Evolutionary conservation across 2,329 filamentous ascomycete species (phyloP).

Genomic region (Neoscytalidium dimidiatum): DNA sequence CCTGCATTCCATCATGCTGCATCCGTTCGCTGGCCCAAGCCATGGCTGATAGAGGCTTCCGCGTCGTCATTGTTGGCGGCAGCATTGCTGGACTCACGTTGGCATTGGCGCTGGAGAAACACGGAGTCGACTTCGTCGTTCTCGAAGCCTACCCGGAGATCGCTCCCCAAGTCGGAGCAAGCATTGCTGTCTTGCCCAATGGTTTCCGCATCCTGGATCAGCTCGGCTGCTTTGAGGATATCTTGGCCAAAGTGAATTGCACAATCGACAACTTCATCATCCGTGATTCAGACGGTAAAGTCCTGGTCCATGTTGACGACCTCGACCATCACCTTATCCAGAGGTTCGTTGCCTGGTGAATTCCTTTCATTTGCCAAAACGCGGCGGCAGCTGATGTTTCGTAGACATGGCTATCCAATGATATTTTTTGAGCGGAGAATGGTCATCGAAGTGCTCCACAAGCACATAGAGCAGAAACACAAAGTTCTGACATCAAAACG

Average conservation of each 20-base stretch:
- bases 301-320: neutral
- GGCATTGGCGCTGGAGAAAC: constrained; percentile 5
- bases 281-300: neutral
- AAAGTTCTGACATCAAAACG: constrained; percentile 22
- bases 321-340: neutral
- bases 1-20: neutral
- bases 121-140: constrained; percentile 17
- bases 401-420: constrained; percentile 20
- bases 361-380: neutral
- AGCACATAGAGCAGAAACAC: constrained; percentile 26
- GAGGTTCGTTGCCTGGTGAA: neutral
- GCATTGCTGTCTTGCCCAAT: constrained; percentile 24
- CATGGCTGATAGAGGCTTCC: neutral
- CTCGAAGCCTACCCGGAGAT: constrained; percentile 25
- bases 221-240: constrained; percentile 23
- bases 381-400: neutral
- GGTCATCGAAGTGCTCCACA: constrained; percentile 25
- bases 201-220: constrained; percentile 29
- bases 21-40: neutral
- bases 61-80: constrained; percentile 16
- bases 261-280: constrained; percentile 1
- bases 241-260: neutral
- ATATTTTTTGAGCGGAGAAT: constrained; percentile 20
- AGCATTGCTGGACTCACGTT: constrained; percentile 18
- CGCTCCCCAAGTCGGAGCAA: constrained; percentile 26